Conservation (phyloP, 768 basidiomycete genomes). For the Termitomyces bulborhizus region DNA sequence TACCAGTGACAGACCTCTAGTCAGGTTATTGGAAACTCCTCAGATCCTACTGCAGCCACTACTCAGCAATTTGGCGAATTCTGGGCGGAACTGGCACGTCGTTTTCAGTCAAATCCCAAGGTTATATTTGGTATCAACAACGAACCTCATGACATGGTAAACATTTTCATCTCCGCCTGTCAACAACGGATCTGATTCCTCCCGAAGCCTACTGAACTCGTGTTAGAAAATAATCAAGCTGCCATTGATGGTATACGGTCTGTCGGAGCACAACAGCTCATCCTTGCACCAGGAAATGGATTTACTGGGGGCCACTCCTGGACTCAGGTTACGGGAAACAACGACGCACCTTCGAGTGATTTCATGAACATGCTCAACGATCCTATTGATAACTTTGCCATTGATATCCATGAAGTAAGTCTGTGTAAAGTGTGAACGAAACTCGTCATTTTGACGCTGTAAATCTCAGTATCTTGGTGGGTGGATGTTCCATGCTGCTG, state of each 20-base stretch:
- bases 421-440: background rate
- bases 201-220: conserved; percentile 29
- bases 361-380: conserved; percentile 35
- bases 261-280: conserved; percentile 34
- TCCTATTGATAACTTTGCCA: conserved; percentile 35
- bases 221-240: conserved; percentile 38
- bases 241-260: conserved; percentile 37
- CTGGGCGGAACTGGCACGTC: conserved; percentile 34
- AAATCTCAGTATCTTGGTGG: conserved; percentile 2
- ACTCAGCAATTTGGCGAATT: conserved; percentile 36
- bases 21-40: conserved; percentile 39
- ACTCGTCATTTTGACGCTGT: background rate
- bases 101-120: conserved; percentile 33
- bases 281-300: conserved; percentile 40
- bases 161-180: background rate
- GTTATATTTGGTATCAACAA: conserved; percentile 45
- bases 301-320: conserved; percentile 41
- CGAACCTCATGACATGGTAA: conserved; percentile 40
- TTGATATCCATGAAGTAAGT: conserved; percentile 39
- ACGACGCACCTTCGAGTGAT: conserved; percentile 33
- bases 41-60: conserved; percentile 38
- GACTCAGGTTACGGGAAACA: conserved; percentile 29
- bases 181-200: background rate
- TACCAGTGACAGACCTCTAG: background rate
- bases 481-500: background rate